Evolutionary conservation across 805 yeast species (phyloP).

Genomic region (Saturnispora mendoncae): DNA sequence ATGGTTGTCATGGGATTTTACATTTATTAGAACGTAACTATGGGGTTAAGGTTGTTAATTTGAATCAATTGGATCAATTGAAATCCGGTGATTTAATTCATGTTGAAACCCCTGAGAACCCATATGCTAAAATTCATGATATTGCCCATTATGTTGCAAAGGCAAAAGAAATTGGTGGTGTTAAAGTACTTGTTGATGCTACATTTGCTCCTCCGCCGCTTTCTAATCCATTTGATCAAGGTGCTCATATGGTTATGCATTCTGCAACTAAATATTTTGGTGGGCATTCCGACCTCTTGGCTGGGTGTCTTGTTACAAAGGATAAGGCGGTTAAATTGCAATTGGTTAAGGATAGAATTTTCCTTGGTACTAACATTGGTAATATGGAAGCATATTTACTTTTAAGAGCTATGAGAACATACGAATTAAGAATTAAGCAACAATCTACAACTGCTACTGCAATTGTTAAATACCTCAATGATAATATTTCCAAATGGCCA

Average conservation of each 20-base stretch:
- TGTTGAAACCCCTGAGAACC: conserved; percentile 84
- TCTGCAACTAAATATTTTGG: conserved; percentile 92
- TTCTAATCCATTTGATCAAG: conserved; percentile 70
- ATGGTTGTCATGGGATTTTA: conserved; percentile 71
- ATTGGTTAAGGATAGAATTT: conserved; percentile 54
- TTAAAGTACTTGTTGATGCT: conserved; percentile 63
- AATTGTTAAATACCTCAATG: conserved; percentile 50
- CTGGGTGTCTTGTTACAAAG: conserved; percentile 72
- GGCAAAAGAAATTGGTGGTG: conserved; percentile 81
- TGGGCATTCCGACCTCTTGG: conserved; percentile 88
- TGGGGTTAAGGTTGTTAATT: conserved; percentile 42
- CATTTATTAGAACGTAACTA: conserved; percentile 52
- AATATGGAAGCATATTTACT: conserved; percentile 69
- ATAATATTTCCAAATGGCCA: conserved; percentile 40
- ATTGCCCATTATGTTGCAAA: conserved; percentile 52
- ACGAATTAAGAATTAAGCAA: conserved; percentile 55
- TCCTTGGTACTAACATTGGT: conserved; percentile 71
- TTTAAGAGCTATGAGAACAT: conserved; percentile 74
- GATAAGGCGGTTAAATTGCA: conserved; percentile 36
- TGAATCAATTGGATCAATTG: conserved; percentile 42
- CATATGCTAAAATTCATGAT: conserved; percentile 61
- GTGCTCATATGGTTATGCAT: conserved; percentile 85
- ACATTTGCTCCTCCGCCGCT: conserved; percentile 94
- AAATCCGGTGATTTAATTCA: conserved; percentile 69
- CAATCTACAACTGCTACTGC: conserved; percentile 58